These are phyloP conservation scores for Oehlia diaphana DNA, from an alignment of 192 early-diverging fungal species.

Conservation along the genomic window DNA sequence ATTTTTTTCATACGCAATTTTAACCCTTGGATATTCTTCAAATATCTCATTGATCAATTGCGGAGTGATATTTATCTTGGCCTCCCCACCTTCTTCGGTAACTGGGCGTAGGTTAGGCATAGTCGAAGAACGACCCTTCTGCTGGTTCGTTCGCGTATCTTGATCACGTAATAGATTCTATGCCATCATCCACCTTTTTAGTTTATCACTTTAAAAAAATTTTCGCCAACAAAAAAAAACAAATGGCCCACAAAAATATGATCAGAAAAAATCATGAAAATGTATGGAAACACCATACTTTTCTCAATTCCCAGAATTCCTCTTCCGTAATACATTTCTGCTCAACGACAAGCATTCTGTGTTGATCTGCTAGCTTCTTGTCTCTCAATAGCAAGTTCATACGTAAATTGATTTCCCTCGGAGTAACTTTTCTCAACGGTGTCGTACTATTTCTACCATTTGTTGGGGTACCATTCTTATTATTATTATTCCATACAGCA, in stretches of 20 bases:
- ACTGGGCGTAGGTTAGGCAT: constrained; percentile 67
- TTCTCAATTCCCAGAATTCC: constrained; percentile 91
- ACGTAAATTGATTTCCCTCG: not conserved
- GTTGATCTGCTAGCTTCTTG: constrained; percentile 7
- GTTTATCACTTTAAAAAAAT: not conserved
- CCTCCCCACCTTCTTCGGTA: constrained; percentile 72
- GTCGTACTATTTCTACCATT: constrained; percentile 29
- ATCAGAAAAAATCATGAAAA: not conserved
- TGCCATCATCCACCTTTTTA: not conserved
- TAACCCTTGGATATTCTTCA: constrained; percentile 81
- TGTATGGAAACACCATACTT: constrained; percentile 43
- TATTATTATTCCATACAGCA: not conserved
- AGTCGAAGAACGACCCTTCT: constrained; percentile 78
- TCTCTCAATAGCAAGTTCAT: constrained; percentile 2
- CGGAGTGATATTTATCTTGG: constrained; percentile 86
- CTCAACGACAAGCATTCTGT: constrained; percentile 14
- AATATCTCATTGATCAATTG: constrained; percentile 89
- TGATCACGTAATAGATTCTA: constrained; percentile 71
- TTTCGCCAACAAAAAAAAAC: constrained; percentile 17
- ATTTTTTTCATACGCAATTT: constrained; percentile 20
- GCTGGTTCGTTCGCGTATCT: constrained; percentile 64
- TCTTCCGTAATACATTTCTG: constrained; percentile 59
- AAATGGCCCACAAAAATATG: not conserved
- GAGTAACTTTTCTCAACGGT: constrained; percentile 42
- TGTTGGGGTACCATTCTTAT: not conserved